Base-by-base conservation (phyloP, 108 stramenopile species). In the Skeletonema costatum region DNA sequence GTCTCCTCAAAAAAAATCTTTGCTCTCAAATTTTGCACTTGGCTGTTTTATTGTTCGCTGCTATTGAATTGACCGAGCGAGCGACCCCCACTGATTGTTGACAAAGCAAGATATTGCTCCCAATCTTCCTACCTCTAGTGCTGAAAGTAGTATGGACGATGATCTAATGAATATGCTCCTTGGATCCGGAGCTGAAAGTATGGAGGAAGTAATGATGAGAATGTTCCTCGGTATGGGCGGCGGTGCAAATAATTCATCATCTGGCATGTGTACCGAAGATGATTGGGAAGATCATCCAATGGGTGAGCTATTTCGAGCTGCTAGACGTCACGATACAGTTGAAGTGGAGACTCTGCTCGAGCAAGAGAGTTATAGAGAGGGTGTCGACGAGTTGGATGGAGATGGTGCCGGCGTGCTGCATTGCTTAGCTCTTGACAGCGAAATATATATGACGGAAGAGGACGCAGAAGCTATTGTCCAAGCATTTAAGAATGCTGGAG, bases 351-450 rank as follows among this genome's bases (percentile, higher is more conserved):
- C 6, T 2, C 32, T 64, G 1, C 63, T 64, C 19, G 2, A 64
- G 14, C 11, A 39, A 29, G 53, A 25, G 21, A 35, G 12, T 1
- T 64, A 35, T 19, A 64, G 25, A 64, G 3, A 16, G 36, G 21
- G 38, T 0, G 63, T 64, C 5, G 25, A 64, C 11, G 63, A 64
- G 32, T 17, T 64, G 63, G 63, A 64, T 39, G 63, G 63, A 25
- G 63, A 64, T 39, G 63, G 32, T 35, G 36, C 17, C 5, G 63
- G 63, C 17, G 63, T 39, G 4, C 6, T 64, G 2, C 63, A 64
- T 64, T 2, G 7, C n/a, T 12, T 64, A 4, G 32, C 19, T 32
- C 63, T 64, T 0, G n/a, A 64, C 5, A 1, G 2, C 1, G 38
- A 63, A 1, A 4, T n/a, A n/a, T n/a, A n/a, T n/a, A n/a, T 63